A percentile compares a stretch with the other conserved stretches of the same genome.
Evolutionary conservation across 2,329 filamentous ascomycete species (phyloP).

Genomic region (Dendryphion nanum): DNA sequence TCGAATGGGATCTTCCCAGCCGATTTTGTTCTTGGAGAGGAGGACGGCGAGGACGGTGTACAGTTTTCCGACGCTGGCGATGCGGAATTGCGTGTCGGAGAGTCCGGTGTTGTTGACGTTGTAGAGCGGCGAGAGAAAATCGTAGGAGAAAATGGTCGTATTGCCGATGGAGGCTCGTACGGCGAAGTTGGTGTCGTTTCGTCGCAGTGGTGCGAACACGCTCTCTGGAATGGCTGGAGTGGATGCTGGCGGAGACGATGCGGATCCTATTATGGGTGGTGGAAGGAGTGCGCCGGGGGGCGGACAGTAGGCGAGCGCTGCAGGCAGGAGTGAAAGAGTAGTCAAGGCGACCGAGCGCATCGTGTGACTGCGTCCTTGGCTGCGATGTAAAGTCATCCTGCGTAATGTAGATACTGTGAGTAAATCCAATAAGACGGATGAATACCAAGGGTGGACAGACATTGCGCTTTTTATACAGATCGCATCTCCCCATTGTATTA

Average conservation of each 20-base stretch:
- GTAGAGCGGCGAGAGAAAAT: conserved; percentile 9
- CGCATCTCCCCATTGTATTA: too few species aligned
- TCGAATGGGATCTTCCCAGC: conserved; percentile 21
- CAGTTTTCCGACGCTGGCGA: conserved; percentile 25
- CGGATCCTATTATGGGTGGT: conserved; percentile 10
- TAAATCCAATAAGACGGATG: too few species aligned
- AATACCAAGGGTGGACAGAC: too few species aligned
- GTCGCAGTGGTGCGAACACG: conserved; percentile 3
- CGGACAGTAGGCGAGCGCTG: conserved; percentile 14
- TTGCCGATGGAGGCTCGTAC: conserved; percentile 21
- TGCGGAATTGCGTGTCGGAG: conserved; percentile 16
- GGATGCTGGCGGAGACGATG: conserved; percentile 5
- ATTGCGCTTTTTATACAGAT: too few species aligned
- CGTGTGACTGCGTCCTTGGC: background rate
- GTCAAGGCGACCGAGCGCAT: background rate
- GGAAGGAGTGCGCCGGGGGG: conserved; percentile 23
- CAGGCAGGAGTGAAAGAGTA: background rate
- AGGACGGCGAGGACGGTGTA: conserved; percentile 25
- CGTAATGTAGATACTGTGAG: too few species aligned
- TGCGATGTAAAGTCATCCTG: too few species aligned
- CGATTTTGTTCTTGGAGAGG: conserved; percentile 16
- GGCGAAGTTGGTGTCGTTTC: conserved; percentile 18
- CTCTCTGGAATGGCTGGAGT: background rate
- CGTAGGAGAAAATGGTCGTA: conserved; percentile 14
- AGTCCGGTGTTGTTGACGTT: conserved; percentile 11